Base-by-base conservation (phyloP, 805 yeast genomes). In the Schwanniomyces sp. region DNA sequence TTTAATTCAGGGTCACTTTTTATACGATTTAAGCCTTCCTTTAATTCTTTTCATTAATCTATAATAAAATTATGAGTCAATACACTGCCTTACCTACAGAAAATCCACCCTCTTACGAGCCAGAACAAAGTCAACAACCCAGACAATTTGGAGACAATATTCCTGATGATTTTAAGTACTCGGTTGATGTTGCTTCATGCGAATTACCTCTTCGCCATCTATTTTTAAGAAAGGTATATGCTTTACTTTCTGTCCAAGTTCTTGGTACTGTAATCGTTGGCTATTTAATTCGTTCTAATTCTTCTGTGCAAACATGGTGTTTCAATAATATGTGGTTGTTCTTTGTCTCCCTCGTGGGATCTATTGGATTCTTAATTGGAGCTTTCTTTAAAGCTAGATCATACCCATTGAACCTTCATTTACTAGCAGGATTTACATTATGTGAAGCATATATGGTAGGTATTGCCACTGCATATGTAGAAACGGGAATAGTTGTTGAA, bases 91-190 rank as follows among this genome's bases (percentile, higher is more conserved):
- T 52, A 21, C 47, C 50, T 27, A 32, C 46, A 24, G 54, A 48
- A 11, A 46, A 44, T 14, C 64, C 67, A 12, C 66, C 66, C n/a
- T 52, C 44, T 28, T 55, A 58, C 44, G 52, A 44, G 34, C 40
- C 8, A 21, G 40, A 37, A 37, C 54, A 49, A 38, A 54, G 46
- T 9, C 50, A 46, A 16, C 43, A 50, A 3, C 64, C 68, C 14
- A 54, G 73, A 46, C 43, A 46, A 9, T 66, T 52, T 7, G 74
- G 65, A 8, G 73, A 68, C 50, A 65, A 68, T 52, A 59, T 79
- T 41, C 85, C 86, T 4, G 87, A 89, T 55, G 96, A 88, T 66
- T 90, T 89, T 80, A 90, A 89, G 63, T 88, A 85, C 65, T 81
- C 86, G 30, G 86, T 86, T 6, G 78, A 80, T 44, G 95, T 90